These are phyloP conservation scores for Antitrichia curtipendula DNA, from an alignment of 225 moss, liverwort and hornwort species.

Conservation along the genomic window DNA sequence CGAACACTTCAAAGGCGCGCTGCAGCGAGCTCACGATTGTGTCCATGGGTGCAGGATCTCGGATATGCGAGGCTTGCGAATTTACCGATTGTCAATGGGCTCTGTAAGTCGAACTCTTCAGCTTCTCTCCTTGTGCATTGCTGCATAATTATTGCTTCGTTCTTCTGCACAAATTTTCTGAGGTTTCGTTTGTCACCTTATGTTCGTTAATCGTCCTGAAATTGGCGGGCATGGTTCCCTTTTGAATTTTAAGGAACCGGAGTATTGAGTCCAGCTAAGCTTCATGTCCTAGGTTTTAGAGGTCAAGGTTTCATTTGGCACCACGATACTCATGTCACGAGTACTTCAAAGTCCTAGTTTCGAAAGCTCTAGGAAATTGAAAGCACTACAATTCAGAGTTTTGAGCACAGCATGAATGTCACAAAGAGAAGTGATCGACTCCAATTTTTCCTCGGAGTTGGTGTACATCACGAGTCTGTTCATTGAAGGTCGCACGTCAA, in stretches of 20 bases:
- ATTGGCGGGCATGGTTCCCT: neutral
- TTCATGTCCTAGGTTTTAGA: neutral
- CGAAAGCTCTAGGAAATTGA: neutral
- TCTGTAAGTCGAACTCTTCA: slow-evolving; percentile 39
- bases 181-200: neutral
- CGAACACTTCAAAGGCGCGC: neutral
- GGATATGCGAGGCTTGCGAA: slow-evolving; percentile 54
- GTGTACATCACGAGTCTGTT: neutral
- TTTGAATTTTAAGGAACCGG: neutral
- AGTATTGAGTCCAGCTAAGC: neutral
- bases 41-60: slow-evolving; percentile 39
- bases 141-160: neutral
- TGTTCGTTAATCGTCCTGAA: neutral
- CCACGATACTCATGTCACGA: too few relatives aligned
- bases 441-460: neutral
- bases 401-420: neutral
- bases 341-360: neutral
- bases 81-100: slow-evolving; percentile 18
- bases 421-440: neutral
- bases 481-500: neutral
- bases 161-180: neutral
- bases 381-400: neutral
- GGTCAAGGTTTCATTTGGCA: neutral
- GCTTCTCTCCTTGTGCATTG: neutral
- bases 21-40: neutral